Evolutionary conservation across 139 green algal genomes (phyloP).

Genomic region (Edaphochlamys debaryana): DNA sequence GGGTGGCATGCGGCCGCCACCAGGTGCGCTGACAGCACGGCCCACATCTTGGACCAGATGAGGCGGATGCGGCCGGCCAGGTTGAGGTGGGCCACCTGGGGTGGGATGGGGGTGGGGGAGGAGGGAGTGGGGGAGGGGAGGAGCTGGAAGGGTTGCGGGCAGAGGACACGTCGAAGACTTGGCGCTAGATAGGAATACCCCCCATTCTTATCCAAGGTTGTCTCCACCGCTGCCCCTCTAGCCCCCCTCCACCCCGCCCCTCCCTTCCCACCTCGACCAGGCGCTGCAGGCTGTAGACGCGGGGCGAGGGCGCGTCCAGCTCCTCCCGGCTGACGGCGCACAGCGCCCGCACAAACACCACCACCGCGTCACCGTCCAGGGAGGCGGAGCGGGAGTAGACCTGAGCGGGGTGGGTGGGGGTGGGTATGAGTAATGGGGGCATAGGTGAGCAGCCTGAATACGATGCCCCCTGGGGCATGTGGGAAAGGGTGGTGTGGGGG

Average conservation of each 20-base stretch:
- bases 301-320: slow-evolving; percentile 61
- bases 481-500: background rate
- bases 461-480: too few species aligned
- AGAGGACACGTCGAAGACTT: background rate
- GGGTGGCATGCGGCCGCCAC: slow-evolving; percentile 83
- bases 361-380: slow-evolving; percentile 90
- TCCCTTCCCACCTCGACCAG: slow-evolving; percentile 38
- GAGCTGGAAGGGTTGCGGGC: background rate
- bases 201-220: too few species aligned
- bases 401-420: slow-evolving; percentile 10
- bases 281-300: slow-evolving; percentile 73
- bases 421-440: background rate
- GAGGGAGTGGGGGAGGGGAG: background rate
- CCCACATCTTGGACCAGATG: slow-evolving; percentile 90
- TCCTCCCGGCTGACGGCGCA: slow-evolving; percentile 87
- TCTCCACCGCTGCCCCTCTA: too few species aligned
- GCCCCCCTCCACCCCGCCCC: too few species aligned
- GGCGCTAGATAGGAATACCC: too few species aligned
- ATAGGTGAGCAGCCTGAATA: too few species aligned
- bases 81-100: slow-evolving; percentile 77
- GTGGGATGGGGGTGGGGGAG: background rate
- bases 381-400: slow-evolving; percentile 62
- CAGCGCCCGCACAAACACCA: slow-evolving; percentile 92
- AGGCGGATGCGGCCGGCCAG: slow-evolving; percentile 83
- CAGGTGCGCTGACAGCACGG: slow-evolving; percentile 82